phyloP scores from a whole-genome alignment of 768 basidiomycete species.

The Lactifluus echinatus region DNA sequence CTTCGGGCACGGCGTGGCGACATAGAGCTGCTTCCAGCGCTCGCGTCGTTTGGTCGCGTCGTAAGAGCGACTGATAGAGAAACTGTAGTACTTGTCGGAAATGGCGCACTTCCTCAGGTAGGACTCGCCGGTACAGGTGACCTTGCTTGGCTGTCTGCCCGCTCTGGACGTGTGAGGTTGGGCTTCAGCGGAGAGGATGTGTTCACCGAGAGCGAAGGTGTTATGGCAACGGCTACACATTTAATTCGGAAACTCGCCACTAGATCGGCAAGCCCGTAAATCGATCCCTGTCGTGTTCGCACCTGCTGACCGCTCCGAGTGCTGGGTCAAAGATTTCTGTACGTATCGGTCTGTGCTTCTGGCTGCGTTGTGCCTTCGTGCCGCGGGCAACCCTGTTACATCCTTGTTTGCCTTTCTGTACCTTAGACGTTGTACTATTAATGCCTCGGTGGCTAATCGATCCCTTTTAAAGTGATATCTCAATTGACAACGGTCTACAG shows the following conservation, averaged over 20 bases:
- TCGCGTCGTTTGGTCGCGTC: neutral
- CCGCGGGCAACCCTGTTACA: slow-evolving; percentile 1
- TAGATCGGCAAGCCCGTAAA: neutral
- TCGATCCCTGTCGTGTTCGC: neutral
- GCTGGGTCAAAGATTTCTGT: neutral
- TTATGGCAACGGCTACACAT: neutral
- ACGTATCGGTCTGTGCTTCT: neutral
- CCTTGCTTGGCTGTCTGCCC: slow-evolving; percentile 6
- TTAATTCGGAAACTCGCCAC: slow-evolving; percentile 6
- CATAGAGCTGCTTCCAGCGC: slow-evolving; percentile 11
- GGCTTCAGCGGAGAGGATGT: slow-evolving; percentile 17
- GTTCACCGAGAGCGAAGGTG: slow-evolving; percentile 6
- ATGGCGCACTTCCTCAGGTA: neutral
- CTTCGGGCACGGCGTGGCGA: slow-evolving; percentile 10
- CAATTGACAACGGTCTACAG: neutral
- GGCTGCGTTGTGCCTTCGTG: neutral
- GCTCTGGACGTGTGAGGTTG: slow-evolving; percentile 8
- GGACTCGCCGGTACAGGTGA: neutral
- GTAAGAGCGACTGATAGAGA: slow-evolving; percentile 4
- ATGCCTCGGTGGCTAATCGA: slow-evolving; percentile 1
- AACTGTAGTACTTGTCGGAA: slow-evolving; percentile 10
- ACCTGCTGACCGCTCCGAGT: slow-evolving; percentile 5
- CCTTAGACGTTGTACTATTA: slow-evolving; percentile 6
- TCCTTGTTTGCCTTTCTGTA: neutral
- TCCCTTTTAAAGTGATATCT: slow-evolving; percentile 9